Conservation (phyloP, 2,329 filamentous ascomycete genomes). For the Aureobasidium sp. region DNA sequence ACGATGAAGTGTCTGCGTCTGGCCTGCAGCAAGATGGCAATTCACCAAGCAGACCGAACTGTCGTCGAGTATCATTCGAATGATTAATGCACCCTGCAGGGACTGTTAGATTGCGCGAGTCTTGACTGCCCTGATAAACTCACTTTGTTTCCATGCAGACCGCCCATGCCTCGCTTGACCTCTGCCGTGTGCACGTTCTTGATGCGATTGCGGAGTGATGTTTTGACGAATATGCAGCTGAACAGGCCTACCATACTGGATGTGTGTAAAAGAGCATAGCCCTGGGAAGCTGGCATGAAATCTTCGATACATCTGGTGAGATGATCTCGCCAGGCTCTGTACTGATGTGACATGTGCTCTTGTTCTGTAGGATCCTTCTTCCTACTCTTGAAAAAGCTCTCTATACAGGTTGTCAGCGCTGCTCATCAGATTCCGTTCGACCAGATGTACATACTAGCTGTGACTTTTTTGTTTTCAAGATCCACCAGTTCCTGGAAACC, state of each 20-base stretch:
- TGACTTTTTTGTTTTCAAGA: slow-evolving; percentile 92
- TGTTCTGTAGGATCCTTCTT: slow-evolving; percentile 79
- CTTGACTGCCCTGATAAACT: background rate
- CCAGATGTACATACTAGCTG: slow-evolving; percentile 59
- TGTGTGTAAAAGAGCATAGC: slow-evolving; percentile 82
- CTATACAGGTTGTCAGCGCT: slow-evolving; percentile 29
- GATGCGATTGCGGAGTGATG: slow-evolving; percentile 67
- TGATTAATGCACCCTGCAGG: slow-evolving; percentile 65
- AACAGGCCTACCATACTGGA: slow-evolving; percentile 89
- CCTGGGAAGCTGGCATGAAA: slow-evolving; percentile 65
- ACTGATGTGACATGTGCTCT: slow-evolving; percentile 93
- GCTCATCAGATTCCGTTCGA: background rate
- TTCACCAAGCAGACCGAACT: slow-evolving; percentile 94
- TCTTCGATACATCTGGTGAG: slow-evolving; percentile 76
- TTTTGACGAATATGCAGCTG: slow-evolving; percentile 90
- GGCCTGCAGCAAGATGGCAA: slow-evolving; percentile 91
- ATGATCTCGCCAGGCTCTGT: slow-evolving; percentile 93
- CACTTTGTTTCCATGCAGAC: slow-evolving; percentile 87
- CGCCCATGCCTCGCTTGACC: slow-evolving; percentile 93
- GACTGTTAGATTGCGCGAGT: background rate
- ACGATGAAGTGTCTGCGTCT: slow-evolving; percentile 79
- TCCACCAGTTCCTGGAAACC: slow-evolving; percentile 99
- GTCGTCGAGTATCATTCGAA: slow-evolving; percentile 91
- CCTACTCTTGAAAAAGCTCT: slow-evolving; percentile 75
- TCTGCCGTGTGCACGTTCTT: slow-evolving; percentile 71